Evolutionary conservation across 371 early-diverging fungal genomes (phyloP).

Genomic region (Mucor saturninus): DNA sequence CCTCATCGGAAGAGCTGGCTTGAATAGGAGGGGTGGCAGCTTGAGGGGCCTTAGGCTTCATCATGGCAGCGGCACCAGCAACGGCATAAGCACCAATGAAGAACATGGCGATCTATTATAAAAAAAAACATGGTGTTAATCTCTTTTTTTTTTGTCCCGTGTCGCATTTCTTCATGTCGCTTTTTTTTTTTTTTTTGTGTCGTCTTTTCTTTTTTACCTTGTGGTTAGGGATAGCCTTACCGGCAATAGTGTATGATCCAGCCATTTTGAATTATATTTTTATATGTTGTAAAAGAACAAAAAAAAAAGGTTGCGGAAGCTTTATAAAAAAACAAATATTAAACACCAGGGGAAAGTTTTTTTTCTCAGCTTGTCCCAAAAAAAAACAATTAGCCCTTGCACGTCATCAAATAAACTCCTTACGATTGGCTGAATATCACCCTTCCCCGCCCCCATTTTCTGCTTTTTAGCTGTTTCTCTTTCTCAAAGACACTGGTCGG

Average conservation of each 20-base stretch:
- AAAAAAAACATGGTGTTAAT: background rate
- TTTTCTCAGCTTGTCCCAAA: background rate
- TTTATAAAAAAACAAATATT: conserved; percentile 12
- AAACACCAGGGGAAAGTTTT: conserved; percentile 19
- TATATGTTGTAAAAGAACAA: background rate
- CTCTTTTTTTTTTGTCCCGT: background rate
- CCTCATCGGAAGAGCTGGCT: conserved; percentile 69
- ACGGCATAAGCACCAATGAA: conserved; percentile 55
- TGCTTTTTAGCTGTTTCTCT: too few relatives aligned
- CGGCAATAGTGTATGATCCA: conserved; percentile 60
- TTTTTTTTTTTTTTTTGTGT: background rate
- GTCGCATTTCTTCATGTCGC: background rate
- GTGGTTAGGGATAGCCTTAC: conserved; percentile 52
- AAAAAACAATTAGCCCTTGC: background rate
- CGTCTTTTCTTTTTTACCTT: conserved; percentile 32
- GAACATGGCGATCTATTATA: conserved; percentile 48
- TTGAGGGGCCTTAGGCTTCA: conserved; percentile 57
- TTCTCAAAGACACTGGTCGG: too few relatives aligned
- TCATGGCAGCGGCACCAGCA: conserved; percentile 34
- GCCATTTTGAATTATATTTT: conserved; percentile 38
- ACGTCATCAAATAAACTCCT: conserved; percentile 2
- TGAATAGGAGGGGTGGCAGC: conserved; percentile 68
- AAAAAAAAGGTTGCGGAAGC: conserved; percentile 19
- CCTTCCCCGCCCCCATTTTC: background rate
- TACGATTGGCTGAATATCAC: background rate